These are phyloP conservation scores for Annulohypoxylon moriforme DNA, from an alignment of 495 filamentous ascomycete species.

Conservation along the genomic window DNA sequence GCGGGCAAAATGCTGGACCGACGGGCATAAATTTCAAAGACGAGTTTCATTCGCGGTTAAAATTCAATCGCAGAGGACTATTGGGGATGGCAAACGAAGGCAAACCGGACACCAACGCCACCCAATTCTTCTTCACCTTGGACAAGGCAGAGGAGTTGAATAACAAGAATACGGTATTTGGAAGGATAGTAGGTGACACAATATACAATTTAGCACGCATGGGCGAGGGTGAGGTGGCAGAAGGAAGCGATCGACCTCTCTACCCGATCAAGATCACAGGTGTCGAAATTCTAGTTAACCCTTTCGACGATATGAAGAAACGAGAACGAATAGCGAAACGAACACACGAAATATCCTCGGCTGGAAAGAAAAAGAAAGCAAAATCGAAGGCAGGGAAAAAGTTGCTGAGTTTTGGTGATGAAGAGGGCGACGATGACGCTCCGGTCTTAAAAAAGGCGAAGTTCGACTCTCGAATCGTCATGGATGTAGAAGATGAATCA, in stretches of 20 bases:
- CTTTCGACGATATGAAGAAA: constrained; percentile 87
- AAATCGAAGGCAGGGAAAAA: constrained; percentile 79
- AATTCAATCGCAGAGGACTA: constrained; percentile 90
- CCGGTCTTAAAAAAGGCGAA: constrained; percentile 86
- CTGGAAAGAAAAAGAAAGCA: constrained; percentile 76
- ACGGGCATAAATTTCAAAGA: constrained; percentile 76
- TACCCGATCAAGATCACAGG: constrained; percentile 86
- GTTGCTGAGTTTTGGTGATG: constrained; percentile 88
- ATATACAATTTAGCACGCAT: constrained; percentile 96
- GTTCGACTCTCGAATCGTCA: constrained; percentile 87
- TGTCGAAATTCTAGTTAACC: constrained; percentile 87
- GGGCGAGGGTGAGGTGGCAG: constrained; percentile 83
- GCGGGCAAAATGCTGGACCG: constrained; percentile 64
- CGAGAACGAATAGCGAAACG: constrained; percentile 64
- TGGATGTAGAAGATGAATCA: constrained; percentile 60
- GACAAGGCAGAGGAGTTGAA: constrained; percentile 83
- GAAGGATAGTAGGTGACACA: constrained; percentile 90
- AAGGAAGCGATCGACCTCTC: constrained; percentile 83
- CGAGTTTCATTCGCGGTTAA: constrained; percentile 91
- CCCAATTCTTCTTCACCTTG: constrained; percentile 97
- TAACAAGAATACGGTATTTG: constrained; percentile 93
- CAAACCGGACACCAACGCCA: constrained; percentile 81
- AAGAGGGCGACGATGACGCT: constrained; percentile 77
- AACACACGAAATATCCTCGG: constrained; percentile 50
- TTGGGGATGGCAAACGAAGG: constrained; percentile 92